These are phyloP conservation scores for Xerocomus minutiporus DNA, from an alignment of 1,284 basidiomycete species.

Conservation along the genomic window DNA sequence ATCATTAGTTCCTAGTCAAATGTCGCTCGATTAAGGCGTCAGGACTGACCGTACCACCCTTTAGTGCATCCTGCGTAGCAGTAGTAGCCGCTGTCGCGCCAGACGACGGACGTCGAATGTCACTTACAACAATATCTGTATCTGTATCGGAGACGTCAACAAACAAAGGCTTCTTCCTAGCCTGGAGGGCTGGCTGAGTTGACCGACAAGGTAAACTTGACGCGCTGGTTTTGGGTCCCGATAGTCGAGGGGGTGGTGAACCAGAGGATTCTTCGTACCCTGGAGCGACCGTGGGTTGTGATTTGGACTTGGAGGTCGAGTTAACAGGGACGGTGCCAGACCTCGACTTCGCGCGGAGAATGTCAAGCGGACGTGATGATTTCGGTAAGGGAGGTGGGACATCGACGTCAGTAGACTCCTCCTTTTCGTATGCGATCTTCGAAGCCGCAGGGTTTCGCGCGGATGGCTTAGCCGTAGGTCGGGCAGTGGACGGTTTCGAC, in stretches of 20 bases:
- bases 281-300: not conserved
- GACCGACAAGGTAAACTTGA: not conserved
- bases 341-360: conserved; percentile 23
- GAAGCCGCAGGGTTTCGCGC: not conserved
- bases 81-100: not conserved
- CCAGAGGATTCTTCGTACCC: conserved; percentile 10
- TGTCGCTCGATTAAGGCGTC: not conserved
- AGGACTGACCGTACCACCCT: conserved; percentile 12
- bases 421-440: conserved; percentile 5
- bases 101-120: conserved; percentile 4
- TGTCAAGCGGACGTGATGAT: conserved; percentile 25
- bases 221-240: not conserved
- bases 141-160: conserved; percentile 28
- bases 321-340: not conserved
- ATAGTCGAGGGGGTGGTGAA: conserved; percentile 2
- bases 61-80: not conserved
- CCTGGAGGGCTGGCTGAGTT: not conserved
- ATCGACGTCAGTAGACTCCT: conserved; percentile 9
- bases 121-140: conserved; percentile 21
- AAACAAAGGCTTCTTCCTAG: conserved; percentile 18
- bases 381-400: conserved; percentile 10
- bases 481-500: conserved; percentile 5
- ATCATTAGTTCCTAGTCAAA: conserved; percentile 4
- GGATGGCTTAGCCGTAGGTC: conserved; percentile 2
- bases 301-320: not conserved